Percentiles rank a stretch among this genome's conserved stretches.
These are phyloP conservation scores for Inga laurina DNA, from an alignment of 306 rosid species.

Conservation along the genomic window DNA sequence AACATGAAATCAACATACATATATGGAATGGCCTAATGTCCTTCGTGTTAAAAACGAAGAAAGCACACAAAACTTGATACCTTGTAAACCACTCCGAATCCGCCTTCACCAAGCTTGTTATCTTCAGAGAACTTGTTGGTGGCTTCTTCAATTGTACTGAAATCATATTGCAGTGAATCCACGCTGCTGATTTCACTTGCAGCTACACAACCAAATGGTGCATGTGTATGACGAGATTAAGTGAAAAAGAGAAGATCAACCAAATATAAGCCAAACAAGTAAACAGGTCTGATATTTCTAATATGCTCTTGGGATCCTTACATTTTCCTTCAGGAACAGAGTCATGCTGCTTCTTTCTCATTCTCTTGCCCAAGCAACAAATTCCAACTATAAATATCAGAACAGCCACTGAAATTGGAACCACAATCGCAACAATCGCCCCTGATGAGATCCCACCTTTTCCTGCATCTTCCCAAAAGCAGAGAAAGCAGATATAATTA, in stretches of 20 bases:
- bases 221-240: not conserved
- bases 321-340: slow-evolving; percentile 28
- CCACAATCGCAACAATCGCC: slow-evolving; percentile 41
- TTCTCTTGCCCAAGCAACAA: slow-evolving; percentile 29
- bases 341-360: slow-evolving; percentile 6
- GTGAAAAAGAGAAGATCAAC: not conserved
- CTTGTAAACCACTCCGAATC: slow-evolving; percentile 60
- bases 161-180: slow-evolving; percentile 52
- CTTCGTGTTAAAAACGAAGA: not conserved
- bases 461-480: slow-evolving; percentile 29
- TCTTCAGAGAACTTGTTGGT: slow-evolving; percentile 49
- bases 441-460: slow-evolving; percentile 21
- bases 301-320: not conserved
- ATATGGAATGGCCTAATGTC: not conserved
- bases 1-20: not conserved
- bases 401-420: slow-evolving; percentile 21
- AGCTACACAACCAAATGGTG: slow-evolving; percentile 23
- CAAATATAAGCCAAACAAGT: not conserved
- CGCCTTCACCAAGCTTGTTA: slow-evolving; percentile 59
- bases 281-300: not conserved
- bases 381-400: slow-evolving; percentile 28
- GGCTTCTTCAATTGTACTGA: slow-evolving; percentile 41
- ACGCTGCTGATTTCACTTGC: not conserved
- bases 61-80: slow-evolving; percentile 19
- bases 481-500: not conserved